These are phyloP conservation scores for Neofusicoccum laricinum DNA, from an alignment of 2,329 filamentous ascomycete genomes.

Conservation along the genomic window DNA sequence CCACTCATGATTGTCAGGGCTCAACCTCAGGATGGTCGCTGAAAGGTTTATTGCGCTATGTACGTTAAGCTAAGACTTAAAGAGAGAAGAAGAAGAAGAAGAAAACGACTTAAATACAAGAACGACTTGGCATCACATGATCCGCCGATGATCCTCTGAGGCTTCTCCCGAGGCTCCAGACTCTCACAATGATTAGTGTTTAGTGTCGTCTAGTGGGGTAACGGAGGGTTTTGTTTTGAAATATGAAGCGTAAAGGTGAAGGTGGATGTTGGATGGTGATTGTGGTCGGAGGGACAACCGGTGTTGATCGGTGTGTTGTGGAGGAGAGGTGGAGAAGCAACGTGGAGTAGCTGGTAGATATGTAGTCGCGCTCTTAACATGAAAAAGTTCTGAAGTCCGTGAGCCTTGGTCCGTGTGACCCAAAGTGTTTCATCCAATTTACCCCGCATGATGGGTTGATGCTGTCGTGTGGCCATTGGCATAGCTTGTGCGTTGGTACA, in stretches of 20 bases:
- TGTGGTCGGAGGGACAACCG: background rate
- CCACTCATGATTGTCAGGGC: background rate
- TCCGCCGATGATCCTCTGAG: too few relatives aligned
- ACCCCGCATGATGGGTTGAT: background rate
- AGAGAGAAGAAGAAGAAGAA: too few relatives aligned
- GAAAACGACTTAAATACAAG: too few relatives aligned
- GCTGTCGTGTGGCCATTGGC: background rate
- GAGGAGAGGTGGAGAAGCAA: background rate
- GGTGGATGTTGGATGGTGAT: background rate
- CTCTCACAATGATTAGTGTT: background rate
- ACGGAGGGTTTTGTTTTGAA: too few relatives aligned
- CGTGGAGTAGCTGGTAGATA: background rate
- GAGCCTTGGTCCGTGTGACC: background rate
- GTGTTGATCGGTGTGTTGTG: background rate
- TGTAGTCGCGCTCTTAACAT: background rate
- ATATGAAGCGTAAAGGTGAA: background rate
- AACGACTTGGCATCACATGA: too few relatives aligned
- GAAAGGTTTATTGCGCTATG: too few relatives aligned
- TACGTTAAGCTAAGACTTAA: too few relatives aligned
- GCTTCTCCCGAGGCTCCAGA: too few relatives aligned
- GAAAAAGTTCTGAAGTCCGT: background rate
- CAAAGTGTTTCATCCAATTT: background rate
- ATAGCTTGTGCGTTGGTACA: background rate
- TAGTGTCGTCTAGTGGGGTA: too few relatives aligned
- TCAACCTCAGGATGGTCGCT: too few relatives aligned